These are phyloP conservation scores for Aspergillus pseudoglaucus DNA, from an alignment of 2,329 filamentous ascomycete species.

Conservation along the genomic window DNA sequence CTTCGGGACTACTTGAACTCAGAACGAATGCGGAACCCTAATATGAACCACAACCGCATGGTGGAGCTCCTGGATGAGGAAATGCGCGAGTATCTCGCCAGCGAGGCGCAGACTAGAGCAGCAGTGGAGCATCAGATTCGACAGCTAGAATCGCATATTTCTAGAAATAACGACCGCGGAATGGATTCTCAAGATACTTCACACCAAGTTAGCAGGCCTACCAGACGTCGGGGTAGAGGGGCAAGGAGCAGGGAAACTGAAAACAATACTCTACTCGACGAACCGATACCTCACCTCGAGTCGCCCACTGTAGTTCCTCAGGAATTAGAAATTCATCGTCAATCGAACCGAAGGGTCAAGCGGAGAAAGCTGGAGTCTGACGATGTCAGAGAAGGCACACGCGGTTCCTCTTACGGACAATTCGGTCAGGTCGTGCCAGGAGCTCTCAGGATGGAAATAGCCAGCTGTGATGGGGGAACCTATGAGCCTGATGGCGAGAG, in stretches of 20 bases:
- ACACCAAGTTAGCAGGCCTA: slow-evolving; percentile 10
- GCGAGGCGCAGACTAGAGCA: slow-evolving; percentile 21
- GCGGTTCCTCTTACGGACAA: slow-evolving; percentile 70
- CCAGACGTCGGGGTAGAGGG: slow-evolving; percentile 13
- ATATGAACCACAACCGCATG: slow-evolving; percentile 24
- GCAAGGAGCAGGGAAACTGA: slow-evolving; percentile 11
- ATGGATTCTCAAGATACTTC: slow-evolving; percentile 6
- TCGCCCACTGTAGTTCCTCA: slow-evolving; percentile 23
- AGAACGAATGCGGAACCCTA: slow-evolving; percentile 25
- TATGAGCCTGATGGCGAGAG: slow-evolving; percentile 48
- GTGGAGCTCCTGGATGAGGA: slow-evolving; percentile 36
- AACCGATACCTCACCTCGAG: slow-evolving; percentile 18
- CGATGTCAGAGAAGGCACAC: slow-evolving; percentile 40
- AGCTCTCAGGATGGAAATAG: slow-evolving; percentile 74
- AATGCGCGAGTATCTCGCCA: slow-evolving; percentile 25
- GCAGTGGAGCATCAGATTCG: slow-evolving; percentile 21
- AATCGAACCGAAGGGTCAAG: slow-evolving; percentile 48
- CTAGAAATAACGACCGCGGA: slow-evolving; percentile 6
- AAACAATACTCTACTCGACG: slow-evolving; percentile 19
- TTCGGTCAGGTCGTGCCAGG: slow-evolving; percentile 84
- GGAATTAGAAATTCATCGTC: slow-evolving; percentile 16
- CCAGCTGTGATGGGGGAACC: slow-evolving; percentile 78
- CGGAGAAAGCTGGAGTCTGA: slow-evolving; percentile 66
- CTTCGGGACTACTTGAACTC: slow-evolving; percentile 34
- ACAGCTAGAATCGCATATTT: slow-evolving; percentile 12